Evolutionary conservation across 1,284 basidiomycete species (phyloP), one percentile per base, ranked within the genome.

Genomic region (Naganishia cerealis): DNA sequence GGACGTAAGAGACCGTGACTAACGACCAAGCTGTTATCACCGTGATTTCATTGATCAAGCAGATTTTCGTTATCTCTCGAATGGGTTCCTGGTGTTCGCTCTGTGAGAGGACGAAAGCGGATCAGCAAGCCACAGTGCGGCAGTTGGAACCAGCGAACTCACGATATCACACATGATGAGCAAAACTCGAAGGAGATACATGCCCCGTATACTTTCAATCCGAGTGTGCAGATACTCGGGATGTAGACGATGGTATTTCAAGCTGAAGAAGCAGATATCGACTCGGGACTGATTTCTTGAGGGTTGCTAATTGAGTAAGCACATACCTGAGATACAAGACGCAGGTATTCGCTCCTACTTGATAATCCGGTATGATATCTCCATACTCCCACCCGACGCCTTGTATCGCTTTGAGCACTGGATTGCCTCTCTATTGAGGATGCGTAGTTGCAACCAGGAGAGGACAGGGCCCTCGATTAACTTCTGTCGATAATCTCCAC

Each of bases 161-260:
- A 94, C 93, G 57, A 96, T 87, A 81, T 99, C 96, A 76, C 92
- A 98, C 73, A 94, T 83, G 43, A 99, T 84, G 16, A 99, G 84
- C n/a, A 99, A 82, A 53, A 99, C 86, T 50, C 96, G 84, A 1
- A 97, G 84, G 63, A 87, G 90, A 78, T 92, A 99, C 15, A 87
- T 86, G 50, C 86, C 85, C 3, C 88, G 88, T 18, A 99, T 86
- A 73, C 89, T 90, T 74, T 92, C 88, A 69, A 99, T 94, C 3
- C 96, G 88, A 54, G 86, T 85, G 76, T 94, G 90, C 69, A 99
- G 89, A 77, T 99, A 99, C 79, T 99, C 96, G 5, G 96, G 96
- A 79, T 99, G 96, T 18, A 99, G 84, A 33, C 94, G 90, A 75
- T 99, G 94, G 74, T 99, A 99, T 73, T 89, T 90, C 69, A 99